Base-by-base conservation (phyloP, 2,329 filamentous ascomycete genomes). In the Cucurbitaria berberidis region DNA sequence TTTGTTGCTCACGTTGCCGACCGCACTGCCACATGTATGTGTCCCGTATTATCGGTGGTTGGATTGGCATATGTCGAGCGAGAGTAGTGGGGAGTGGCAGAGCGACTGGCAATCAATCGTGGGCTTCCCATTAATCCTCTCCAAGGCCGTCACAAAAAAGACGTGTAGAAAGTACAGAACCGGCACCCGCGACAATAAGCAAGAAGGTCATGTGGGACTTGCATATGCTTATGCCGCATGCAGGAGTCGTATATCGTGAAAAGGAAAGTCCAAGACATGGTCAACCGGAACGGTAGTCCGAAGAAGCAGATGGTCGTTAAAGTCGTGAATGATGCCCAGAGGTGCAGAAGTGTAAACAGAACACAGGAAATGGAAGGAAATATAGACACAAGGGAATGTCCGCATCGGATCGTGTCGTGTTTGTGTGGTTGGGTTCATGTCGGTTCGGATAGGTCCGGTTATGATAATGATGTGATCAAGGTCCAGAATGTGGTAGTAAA, bases 391-490 rank as follows among this genome's bases (percentile, higher is more conserved):
- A 73, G 52, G 65, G 70, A 64, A 73, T 16, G 22, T 51, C 49
- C 54, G 43, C 45, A 39, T 35, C 29, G 49, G 59, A 53, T 60
- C 55, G 53, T 45, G 60, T 59, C 45, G 51, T 27, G 32, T 51
- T 45, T 40, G 30, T 51, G 35, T 49, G 45, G 29, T 22, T 41
- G 39, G 45, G 35, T 27, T 39, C 40, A 26, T 8, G 22, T 54
- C 45, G 48, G 45, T 48, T 22, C 26, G 39, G 26, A 30, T 50
- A 26, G 46, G 45, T 50, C 34, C 36, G 36, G 62, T 77, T 69
- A 73, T 54, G 67, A 74, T 60, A 63, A n/a, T n/a, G 66, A 21
- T 78, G 78, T 80, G 3, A 86, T 88, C n/a, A 80, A 78, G 1
- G 84, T 81, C 59, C 88, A 83, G 7, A 89, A 55, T 55, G 50